A percentile compares a stretch with the other conserved stretches of the same genome.
These are phyloP conservation scores for Fragilaria radians DNA, from an alignment of 108 stramenopile genomes.

Conservation along the genomic window DNA sequence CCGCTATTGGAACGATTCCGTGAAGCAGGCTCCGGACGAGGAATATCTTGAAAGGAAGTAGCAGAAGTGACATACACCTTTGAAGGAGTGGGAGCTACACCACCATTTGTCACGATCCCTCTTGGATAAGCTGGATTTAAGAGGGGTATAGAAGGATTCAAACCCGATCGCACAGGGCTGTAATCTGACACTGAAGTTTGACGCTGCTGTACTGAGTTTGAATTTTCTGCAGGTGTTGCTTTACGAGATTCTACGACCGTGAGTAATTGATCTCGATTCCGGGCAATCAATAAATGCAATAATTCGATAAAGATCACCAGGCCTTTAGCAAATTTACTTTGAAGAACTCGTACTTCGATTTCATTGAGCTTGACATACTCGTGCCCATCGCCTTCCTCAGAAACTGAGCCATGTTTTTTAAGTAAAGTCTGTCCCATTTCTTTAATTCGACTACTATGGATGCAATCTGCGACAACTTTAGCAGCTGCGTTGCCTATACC, in stretches of 20 bases:
- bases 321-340: slow-evolving; percentile 60
- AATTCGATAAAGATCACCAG: slow-evolving; percentile 83
- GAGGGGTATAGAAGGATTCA: not conserved
- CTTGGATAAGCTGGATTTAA: slow-evolving; percentile 7
- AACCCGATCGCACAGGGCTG: not conserved
- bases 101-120: not conserved
- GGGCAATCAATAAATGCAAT: slow-evolving; percentile 68
- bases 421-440: slow-evolving; percentile 69
- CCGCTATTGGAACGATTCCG: not conserved
- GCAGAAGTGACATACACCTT: not conserved
- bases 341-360: slow-evolving; percentile 60
- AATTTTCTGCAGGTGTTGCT: slow-evolving; percentile 5
- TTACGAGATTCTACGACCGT: slow-evolving; percentile 23
- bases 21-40: not conserved
- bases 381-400: slow-evolving; percentile 36
- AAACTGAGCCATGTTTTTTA: slow-evolving; percentile 26
- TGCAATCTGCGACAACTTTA: slow-evolving; percentile 78
- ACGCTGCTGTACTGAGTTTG: slow-evolving; percentile 1
- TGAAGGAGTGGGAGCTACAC: not conserved
- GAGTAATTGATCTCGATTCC: slow-evolving; percentile 74
- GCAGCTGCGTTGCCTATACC: slow-evolving; percentile 80
- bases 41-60: not conserved
- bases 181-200: slow-evolving; percentile 1
- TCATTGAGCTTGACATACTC: slow-evolving; percentile 56
- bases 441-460: slow-evolving; percentile 79